Evolutionary conservation across 768 basidiomycete species (phyloP).

Genomic region (Mycena venus): DNA sequence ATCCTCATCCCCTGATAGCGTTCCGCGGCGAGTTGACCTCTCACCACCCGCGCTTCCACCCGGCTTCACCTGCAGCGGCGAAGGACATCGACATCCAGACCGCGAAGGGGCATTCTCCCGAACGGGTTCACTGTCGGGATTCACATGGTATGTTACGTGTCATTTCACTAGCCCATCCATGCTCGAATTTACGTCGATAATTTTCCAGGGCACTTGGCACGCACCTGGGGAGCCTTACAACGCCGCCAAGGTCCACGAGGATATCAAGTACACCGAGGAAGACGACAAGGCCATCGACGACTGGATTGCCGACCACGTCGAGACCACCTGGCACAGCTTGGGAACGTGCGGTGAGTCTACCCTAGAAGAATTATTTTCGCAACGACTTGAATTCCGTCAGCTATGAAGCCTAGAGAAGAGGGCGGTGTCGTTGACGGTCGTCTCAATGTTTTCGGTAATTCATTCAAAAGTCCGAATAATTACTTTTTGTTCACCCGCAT

Average conservation of each 20-base stretch:
- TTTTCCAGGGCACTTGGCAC: slow-evolving; percentile 64
- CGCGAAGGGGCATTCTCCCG: slow-evolving; percentile 71
- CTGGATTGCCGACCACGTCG: slow-evolving; percentile 73
- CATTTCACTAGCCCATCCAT: neutral
- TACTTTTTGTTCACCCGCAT: neutral
- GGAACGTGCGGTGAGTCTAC: slow-evolving; percentile 58
- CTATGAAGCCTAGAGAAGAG: slow-evolving; percentile 77
- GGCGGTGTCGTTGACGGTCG: slow-evolving; percentile 77
- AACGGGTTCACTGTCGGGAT: slow-evolving; percentile 75
- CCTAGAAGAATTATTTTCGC: neutral
- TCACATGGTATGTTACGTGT: slow-evolving; percentile 65
- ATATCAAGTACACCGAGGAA: slow-evolving; percentile 75
- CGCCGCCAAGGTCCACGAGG: slow-evolving; percentile 69
- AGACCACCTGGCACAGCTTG: slow-evolving; percentile 84
- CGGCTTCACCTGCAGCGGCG: slow-evolving; percentile 70
- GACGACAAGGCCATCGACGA: slow-evolving; percentile 81
- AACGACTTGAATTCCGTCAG: slow-evolving; percentile 37
- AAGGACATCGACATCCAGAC: slow-evolving; percentile 78
- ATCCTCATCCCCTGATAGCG: slow-evolving; percentile 49
- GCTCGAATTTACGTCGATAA: neutral
- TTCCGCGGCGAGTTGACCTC: slow-evolving; percentile 81
- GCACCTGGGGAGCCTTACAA: slow-evolving; percentile 67
- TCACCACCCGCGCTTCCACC: slow-evolving; percentile 83
- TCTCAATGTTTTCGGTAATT: slow-evolving; percentile 68
- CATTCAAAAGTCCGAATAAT: neutral